Evolutionary conservation across 495 filamentous ascomycete genomes (phyloP).

Genomic region (Usnea hakonensis): DNA sequence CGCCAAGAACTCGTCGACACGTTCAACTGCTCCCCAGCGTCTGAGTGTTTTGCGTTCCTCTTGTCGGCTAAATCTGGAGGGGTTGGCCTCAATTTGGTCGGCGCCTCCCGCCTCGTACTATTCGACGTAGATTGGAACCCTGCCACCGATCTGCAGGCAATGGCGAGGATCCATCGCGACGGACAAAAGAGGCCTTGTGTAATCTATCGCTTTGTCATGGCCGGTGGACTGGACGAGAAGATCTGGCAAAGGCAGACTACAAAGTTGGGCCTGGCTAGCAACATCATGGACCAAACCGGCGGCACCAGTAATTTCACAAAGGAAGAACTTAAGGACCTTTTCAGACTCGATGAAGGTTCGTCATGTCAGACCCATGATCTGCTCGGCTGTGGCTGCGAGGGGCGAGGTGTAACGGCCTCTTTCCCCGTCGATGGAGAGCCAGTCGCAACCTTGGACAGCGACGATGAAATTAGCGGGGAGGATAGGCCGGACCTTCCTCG

Average conservation of each 20-base stretch:
- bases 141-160: conserved; percentile 73
- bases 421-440: conserved; percentile 22
- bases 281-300: conserved; percentile 57
- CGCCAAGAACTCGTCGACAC: conserved; percentile 68
- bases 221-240: conserved; percentile 73
- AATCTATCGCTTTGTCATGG: conserved; percentile 67
- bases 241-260: conserved; percentile 77
- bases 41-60: conserved; percentile 62
- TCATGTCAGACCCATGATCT: conserved; percentile 64
- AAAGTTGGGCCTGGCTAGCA: conserved; percentile 63
- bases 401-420: conserved; percentile 37
- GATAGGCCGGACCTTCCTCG: conserved; percentile 36
- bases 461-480: conserved; percentile 29
- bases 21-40: conserved; percentile 57
- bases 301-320: conserved; percentile 51
- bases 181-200: conserved; percentile 64
- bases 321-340: conserved; percentile 65
- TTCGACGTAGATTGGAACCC: conserved; percentile 86
- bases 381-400: conserved; percentile 59
- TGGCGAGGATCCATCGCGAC: conserved; percentile 76
- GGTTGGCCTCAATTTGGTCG: conserved; percentile 69
- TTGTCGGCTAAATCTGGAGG: conserved; percentile 75
- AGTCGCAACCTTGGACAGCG: conserved; percentile 29
- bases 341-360: conserved; percentile 54
- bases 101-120: conserved; percentile 65